Evolutionary conservation across 202 grass and related monocot genomes (phyloP).

Genomic region (Brachypodium distachyon): DNA sequence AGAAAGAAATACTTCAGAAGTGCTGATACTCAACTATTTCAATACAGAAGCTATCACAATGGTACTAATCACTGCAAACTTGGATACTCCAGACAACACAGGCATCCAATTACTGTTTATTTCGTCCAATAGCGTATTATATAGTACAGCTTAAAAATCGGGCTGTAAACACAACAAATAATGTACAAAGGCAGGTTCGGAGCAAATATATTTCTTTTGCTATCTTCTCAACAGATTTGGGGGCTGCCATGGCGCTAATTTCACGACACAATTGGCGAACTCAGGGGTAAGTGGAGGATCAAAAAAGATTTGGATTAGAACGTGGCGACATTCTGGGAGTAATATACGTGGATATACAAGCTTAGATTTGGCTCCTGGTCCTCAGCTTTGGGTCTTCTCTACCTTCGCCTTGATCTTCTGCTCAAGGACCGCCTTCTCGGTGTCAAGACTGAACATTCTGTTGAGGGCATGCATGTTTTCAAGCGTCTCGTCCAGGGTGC

Average conservation of each 20-base stretch:
- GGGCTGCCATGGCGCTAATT: conserved; percentile 24
- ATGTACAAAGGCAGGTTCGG: conserved; percentile 22
- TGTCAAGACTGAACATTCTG: conserved; percentile 76
- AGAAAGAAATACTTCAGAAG: background rate
- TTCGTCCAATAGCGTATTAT: conserved; percentile 9
- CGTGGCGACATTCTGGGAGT: conserved; percentile 20
- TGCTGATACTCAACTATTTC: background rate
- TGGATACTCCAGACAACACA: background rate
- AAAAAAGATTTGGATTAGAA: conserved; percentile 31
- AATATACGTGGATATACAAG: conserved; percentile 30
- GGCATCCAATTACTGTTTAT: conserved; percentile 14
- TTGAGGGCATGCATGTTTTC: conserved; percentile 84
- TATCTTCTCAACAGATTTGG: conserved; percentile 16
- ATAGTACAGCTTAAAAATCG: conserved; percentile 22
- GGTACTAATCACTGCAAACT: background rate
- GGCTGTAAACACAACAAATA: conserved; percentile 21
- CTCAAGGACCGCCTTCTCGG: conserved; percentile 63
- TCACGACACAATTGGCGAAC: conserved; percentile 18
- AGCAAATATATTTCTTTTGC: conserved; percentile 16
- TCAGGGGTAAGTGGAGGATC: conserved; percentile 19
- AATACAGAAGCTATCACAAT: background rate
- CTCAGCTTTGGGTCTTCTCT: conserved; percentile 73
- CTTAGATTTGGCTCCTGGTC: background rate
- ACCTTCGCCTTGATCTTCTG: conserved; percentile 91
- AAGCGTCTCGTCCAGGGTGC: conserved; percentile 64